These are phyloP conservation scores for Bacidia gigantensis DNA, from an alignment of 495 filamentous ascomycete species.

Conservation along the genomic window DNA sequence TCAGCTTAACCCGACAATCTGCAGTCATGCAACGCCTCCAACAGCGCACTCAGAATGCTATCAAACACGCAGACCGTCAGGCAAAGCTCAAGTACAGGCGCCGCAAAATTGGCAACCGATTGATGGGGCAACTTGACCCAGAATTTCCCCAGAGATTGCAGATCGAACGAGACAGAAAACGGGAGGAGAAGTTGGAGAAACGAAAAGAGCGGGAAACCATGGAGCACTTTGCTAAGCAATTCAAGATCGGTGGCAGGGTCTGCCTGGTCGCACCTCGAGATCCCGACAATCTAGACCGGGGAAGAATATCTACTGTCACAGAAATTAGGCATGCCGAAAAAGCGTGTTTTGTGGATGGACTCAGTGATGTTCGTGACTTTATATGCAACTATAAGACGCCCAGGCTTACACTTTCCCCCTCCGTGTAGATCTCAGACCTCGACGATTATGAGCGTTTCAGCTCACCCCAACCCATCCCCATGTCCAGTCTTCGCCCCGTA, in stretches of 20 bases:
- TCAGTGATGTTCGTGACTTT: slow-evolving; percentile 50
- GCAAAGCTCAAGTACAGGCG: not conserved
- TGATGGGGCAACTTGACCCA: slow-evolving; percentile 53
- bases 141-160: slow-evolving; percentile 35
- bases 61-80: not conserved
- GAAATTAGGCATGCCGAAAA: slow-evolving; percentile 42
- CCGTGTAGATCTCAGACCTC: not conserved
- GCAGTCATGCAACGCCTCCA: not conserved
- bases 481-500: slow-evolving; percentile 67
- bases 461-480: slow-evolving; percentile 37
- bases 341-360: slow-evolving; percentile 44
- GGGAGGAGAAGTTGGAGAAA: not conserved
- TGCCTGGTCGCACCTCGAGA: slow-evolving; percentile 11
- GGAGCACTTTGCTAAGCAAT: slow-evolving; percentile 2
- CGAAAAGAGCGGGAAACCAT: slow-evolving; percentile 6
- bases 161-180: slow-evolving; percentile 26
- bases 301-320: slow-evolving; percentile 59
- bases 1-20: too few species aligned
- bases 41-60: not conserved
- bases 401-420: not conserved
- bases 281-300: slow-evolving; percentile 55
- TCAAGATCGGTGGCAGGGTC: slow-evolving; percentile 12
- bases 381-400: not conserved
- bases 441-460: not conserved
- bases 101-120: slow-evolving; percentile 66